Percentiles rank a stretch among this genome's conserved stretches.
These are phyloP conservation scores for Marasmius sp. DNA, from an alignment of 1,284 basidiomycete genomes.

Conservation along the genomic window DNA sequence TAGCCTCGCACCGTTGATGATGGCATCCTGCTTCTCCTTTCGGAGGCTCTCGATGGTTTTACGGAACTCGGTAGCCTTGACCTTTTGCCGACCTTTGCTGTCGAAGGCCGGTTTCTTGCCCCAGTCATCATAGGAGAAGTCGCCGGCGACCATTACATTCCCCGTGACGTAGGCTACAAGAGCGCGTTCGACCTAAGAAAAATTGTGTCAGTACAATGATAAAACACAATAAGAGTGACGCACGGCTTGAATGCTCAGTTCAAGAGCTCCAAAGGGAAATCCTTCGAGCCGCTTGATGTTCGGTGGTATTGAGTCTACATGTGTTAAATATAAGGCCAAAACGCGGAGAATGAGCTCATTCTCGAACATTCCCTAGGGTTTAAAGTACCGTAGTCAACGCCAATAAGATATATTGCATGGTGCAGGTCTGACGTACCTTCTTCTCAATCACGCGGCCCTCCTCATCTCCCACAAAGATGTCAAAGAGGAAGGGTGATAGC, in stretches of 20 bases:
- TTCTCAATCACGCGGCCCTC: background rate
- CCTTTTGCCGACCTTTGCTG: background rate
- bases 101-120: background rate
- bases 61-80: background rate
- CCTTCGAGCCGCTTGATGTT: background rate
- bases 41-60: background rate
- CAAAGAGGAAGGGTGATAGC: background rate
- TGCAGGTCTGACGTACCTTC: background rate
- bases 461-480: background rate
- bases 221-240: no score
- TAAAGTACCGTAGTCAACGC: no score
- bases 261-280: background rate
- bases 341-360: background rate
- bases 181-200: background rate
- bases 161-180: background rate
- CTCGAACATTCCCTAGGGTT: background rate
- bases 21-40: background rate
- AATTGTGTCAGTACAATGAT: no score
- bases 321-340: background rate
- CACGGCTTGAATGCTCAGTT: background rate
- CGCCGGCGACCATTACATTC: background rate
- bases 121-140: background rate
- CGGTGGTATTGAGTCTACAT: background rate
- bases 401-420: background rate
- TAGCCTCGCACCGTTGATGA: background rate